Percentiles rank a stretch among this genome's conserved stretches.
Conservation (phyloP, 331 rosid genomes). For the Quercus lobata region DNA sequence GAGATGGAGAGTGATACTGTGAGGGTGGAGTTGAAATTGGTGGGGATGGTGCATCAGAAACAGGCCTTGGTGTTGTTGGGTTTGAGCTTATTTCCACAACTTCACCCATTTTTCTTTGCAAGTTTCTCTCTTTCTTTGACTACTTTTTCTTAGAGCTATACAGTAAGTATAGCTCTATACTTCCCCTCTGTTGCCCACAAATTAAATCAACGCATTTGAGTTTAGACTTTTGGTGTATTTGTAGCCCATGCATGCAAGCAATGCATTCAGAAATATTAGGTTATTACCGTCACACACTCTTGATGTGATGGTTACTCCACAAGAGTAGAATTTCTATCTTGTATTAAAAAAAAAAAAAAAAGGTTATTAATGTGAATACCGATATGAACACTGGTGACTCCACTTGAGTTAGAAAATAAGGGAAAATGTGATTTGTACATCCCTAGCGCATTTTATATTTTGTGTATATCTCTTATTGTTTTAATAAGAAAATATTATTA, state of each 20-base stretch:
- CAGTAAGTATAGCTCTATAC: background rate
- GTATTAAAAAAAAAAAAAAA: no score
- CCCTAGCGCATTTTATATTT: no score
- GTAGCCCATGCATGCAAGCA: background rate
- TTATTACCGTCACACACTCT: background rate
- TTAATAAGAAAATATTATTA: no score
- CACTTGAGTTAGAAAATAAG: background rate
- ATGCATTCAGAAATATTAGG: background rate
- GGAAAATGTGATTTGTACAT: no score
- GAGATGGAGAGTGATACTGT: background rate
- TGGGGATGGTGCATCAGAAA: background rate
- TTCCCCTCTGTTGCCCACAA: background rate
- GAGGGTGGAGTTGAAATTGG: background rate
- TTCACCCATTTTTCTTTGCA: background rate
- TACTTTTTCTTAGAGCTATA: no score
- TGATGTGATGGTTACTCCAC: accelerated
- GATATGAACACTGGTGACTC: background rate
- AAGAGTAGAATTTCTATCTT: no score
- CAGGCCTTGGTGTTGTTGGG: background rate
- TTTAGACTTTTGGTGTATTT: background rate
- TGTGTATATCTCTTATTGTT: no score
- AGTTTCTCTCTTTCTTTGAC: no score
- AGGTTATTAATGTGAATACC: no score
- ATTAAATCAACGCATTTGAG: background rate
- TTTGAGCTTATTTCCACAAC: background rate